Base-by-base conservation (phyloP, 2,329 filamentous ascomycete species). In the Exophiala mesophila region DNA sequence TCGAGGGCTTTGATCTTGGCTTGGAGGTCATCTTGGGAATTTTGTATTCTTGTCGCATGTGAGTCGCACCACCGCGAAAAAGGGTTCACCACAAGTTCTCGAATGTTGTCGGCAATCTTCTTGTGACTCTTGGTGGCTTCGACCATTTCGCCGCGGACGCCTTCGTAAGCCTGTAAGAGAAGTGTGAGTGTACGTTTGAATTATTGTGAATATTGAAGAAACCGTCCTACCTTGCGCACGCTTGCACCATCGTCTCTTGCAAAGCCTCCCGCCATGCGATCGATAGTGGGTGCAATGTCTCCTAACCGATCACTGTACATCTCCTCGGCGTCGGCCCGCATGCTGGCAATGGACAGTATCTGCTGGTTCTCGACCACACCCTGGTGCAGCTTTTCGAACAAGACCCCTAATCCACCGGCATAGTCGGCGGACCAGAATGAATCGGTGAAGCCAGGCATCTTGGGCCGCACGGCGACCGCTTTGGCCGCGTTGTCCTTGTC, bases 381-480 rank as follows among this genome's bases (percentile, higher is more conserved):
- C 67, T 98, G 92, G 66, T 97, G 89, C 43, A 98, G 82, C 74
- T 98, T 98, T 64, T 82, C 82, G 61, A 97, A 98, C 53, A 98
- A 78, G 53, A 97, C 88, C 41, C 90, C 89, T 54, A 98, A 78
- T 50, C 92, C 89, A 73, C 86, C 88, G 63, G 90, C 90, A 75
- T 97, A 97, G 76, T 98, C 92, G 63, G 80, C 80, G 50, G 92
- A 95, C 92, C 92, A 98, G 71, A 98, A 97, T 37, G 89, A 95
- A 70, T 90, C 88, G 56, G 88, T 82, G 69, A 98, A 97, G 59
- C 86, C 80, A 56, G 85, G 84, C 85, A 90, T 90, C 63, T 66
- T 80, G 60, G 49, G 41, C 39, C 46, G 34, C 17, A 21, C 26
- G 26, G 32, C 12, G 6, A 39, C 17, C n/a, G 29, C 32, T 33